A percentile compares a stretch with the other conserved stretches of the same genome.
These are phyloP conservation scores for Coemansia aciculifera DNA, from an alignment of 192 early-diverging fungal genomes.

Conservation along the genomic window DNA sequence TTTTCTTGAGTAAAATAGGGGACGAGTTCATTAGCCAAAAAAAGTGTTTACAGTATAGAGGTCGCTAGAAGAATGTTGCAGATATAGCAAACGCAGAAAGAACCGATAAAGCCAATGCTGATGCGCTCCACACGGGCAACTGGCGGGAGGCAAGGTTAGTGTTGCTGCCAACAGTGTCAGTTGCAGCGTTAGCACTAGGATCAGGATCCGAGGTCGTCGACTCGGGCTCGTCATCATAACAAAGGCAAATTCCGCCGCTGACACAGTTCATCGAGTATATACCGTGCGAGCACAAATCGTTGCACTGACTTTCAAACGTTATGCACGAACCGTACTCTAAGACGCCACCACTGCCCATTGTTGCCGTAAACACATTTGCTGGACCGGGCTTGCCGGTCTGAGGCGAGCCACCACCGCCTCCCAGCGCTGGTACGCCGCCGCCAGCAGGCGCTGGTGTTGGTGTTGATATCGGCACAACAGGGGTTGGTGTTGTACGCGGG, in stretches of 20 bases:
- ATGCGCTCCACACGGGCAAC: slow-evolving; percentile 19
- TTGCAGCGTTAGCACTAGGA: background rate
- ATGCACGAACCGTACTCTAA: slow-evolving; percentile 47
- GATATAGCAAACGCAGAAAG: slow-evolving; percentile 25
- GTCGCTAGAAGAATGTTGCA: slow-evolving; percentile 22
- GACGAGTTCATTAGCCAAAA: background rate
- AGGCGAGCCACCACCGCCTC: slow-evolving; percentile 28
- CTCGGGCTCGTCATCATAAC: slow-evolving; percentile 32
- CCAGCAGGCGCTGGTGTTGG: background rate
- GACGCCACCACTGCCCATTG: slow-evolving; percentile 37
- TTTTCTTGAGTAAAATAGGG: background rate
- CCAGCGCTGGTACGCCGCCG: slow-evolving; percentile 29
- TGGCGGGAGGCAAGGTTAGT: slow-evolving; percentile 4
- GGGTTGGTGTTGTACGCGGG: background rate
- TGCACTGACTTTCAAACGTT: slow-evolving; percentile 50
- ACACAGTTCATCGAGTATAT: slow-evolving; percentile 47
- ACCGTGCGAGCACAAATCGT: slow-evolving; percentile 34
- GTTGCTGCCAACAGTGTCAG: background rate
- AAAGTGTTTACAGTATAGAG: background rate
- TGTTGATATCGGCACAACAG: background rate
- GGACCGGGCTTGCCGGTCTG: slow-evolving; percentile 11
- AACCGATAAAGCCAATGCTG: slow-evolving; percentile 12
- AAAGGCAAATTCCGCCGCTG: slow-evolving; percentile 45
- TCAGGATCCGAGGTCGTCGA: slow-evolving; percentile 11
- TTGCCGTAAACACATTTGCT: slow-evolving; percentile 41